Evolutionary conservation across 345 rosid genomes (phyloP).

Genomic region (Fremontodendron californicum): DNA sequence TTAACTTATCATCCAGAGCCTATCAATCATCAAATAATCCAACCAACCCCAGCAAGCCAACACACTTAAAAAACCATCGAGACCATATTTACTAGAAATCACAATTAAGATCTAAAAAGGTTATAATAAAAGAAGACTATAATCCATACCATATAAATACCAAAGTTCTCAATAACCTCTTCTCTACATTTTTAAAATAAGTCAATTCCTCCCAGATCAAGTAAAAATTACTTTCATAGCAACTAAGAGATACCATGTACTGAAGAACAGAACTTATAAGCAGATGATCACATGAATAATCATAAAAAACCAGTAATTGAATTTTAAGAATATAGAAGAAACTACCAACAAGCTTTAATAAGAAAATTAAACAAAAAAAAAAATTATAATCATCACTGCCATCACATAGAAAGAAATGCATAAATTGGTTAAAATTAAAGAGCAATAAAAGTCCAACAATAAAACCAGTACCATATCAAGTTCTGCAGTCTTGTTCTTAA

Average conservation of each 20-base stretch:
- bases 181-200: neutral
- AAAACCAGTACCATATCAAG: slow-evolving; percentile 34
- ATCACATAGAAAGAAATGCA: neutral
- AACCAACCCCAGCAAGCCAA: neutral
- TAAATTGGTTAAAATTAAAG: neutral
- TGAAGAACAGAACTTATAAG: neutral
- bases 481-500: slow-evolving; percentile 32
- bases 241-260: neutral
- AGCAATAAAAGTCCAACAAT: slow-evolving; percentile 6
- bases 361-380: slow-evolving; percentile 15
- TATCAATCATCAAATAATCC: neutral
- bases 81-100: neutral
- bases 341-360: neutral
- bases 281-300: neutral
- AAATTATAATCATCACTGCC: neutral
- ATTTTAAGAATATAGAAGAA: neutral
- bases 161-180: neutral
- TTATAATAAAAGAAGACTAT: neutral
- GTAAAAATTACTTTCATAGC: neutral
- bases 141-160: neutral
- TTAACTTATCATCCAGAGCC: neutral
- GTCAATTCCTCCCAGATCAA: neutral
- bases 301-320: neutral
- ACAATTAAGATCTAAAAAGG: neutral
- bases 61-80: neutral